These are phyloP conservation scores for Paraconiothyrium brasiliense DNA, from an alignment of 2,329 filamentous ascomycete species.

Conservation along the genomic window DNA sequence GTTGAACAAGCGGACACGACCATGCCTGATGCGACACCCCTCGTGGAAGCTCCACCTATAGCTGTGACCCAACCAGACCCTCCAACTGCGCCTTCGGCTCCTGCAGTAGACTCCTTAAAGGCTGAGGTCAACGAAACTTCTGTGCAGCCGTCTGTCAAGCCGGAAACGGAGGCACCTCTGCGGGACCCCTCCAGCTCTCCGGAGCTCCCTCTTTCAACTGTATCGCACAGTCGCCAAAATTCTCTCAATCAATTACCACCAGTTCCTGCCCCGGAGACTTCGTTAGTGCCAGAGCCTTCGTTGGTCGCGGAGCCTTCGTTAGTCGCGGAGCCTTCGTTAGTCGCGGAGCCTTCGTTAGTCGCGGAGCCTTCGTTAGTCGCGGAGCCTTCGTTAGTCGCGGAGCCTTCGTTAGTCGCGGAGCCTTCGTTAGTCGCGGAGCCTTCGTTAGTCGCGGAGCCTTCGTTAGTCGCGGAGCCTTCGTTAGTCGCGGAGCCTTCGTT, in stretches of 20 bases:
- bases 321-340: background rate
- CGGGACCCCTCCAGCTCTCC: background rate
- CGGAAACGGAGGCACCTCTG: background rate
- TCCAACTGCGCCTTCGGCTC: background rate
- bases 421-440: background rate
- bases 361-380: background rate
- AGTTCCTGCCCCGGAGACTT: background rate
- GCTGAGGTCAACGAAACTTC: background rate
- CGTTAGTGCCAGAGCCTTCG: background rate
- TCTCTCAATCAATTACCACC: background rate
- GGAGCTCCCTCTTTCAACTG: background rate
- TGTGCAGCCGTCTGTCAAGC: background rate
- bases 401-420: background rate
- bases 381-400: background rate
- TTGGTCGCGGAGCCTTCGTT: background rate
- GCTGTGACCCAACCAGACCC: slow-evolving; percentile 9
- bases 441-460: background rate
- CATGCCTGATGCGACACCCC: slow-evolving; percentile 1
- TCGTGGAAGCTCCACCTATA: slow-evolving; percentile 17
- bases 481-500: background rate
- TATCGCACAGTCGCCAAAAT: slow-evolving; percentile 10
- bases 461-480: background rate
- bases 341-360: background rate
- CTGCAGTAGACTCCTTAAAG: background rate
- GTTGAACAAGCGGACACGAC: slow-evolving; percentile 16